Evolutionary conservation across 2,329 filamentous ascomycete species (phyloP), one percentile per base, ranked within the genome.

Genomic region (Pseudogymnoascus sp.): DNA sequence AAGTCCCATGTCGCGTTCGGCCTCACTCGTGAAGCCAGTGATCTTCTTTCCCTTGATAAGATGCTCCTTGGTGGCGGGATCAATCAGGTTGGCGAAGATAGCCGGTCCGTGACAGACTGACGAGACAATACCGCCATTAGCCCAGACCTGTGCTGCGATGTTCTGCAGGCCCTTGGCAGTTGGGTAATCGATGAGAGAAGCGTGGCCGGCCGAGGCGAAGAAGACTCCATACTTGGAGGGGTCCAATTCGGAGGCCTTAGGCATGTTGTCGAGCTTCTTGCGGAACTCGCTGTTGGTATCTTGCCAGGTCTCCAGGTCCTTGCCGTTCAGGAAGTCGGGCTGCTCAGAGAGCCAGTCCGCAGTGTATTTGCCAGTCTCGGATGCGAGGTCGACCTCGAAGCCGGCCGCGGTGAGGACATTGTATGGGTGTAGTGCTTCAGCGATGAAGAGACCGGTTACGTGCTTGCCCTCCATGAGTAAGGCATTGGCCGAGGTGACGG

Each of bases 351-450:
- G 74, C 77, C 77, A 78, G 69, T 80, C 79, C 0, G 76, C 71
- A 0, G 69, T 74, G 68, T 77, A 81, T 1, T 64, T 73, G 38
- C 79, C 78, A 3, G 74, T 79, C 66, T 80, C 78, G 4, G 78
- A 79, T 19, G 74, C 74, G 28, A 81, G 72, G 65, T 80, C 78
- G 60, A 80, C 78, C 63, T 78, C 76, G 68, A 81, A 79, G 13
- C 78, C 79, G 4, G 78, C 77, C 1, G 70, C 72, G 5, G 65
- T 71, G 64, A 81, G 73, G 21, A 79, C 78, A 17, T 79, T 76
- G 74, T 73, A 81, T 0, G 79, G 79, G 65, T 81, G 78, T 7
- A 80, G 73, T 15, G 79, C 79, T 67, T 81, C 79, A 61, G 69
- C 75, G 65, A 81, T 77, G 71, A 81, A 81, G 60, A 81, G 69